Conservation (phyloP, 2,329 filamentous ascomycete species). For the Sphaerulina vaccinii region DNA sequence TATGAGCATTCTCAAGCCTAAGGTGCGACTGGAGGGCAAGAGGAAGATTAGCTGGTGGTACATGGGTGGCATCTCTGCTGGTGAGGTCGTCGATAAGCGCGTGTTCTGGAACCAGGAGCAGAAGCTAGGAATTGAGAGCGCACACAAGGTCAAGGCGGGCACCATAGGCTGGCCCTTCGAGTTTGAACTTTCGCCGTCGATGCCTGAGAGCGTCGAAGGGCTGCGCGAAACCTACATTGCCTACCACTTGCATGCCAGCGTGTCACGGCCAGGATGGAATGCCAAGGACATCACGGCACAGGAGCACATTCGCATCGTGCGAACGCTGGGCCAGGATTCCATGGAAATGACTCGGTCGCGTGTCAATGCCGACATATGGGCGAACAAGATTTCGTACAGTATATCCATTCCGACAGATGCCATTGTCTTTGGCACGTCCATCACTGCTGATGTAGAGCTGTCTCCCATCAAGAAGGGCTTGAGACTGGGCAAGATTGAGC, state of each 20-base stretch:
- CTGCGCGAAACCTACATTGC: conserved; percentile 81
- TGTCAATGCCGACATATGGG: conserved; percentile 89
- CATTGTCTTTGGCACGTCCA: conserved; percentile 84
- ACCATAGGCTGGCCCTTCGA: conserved; percentile 52
- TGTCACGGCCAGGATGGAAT: conserved; percentile 76
- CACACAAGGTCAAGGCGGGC: conserved; percentile 52
- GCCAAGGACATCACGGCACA: conserved; percentile 80
- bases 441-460: conserved; percentile 81
- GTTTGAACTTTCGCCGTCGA: conserved; percentile 46
- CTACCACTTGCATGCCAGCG: conserved; percentile 87
- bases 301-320: conserved; percentile 58
- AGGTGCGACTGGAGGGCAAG: conserved; percentile 48
- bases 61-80: conserved; percentile 38
- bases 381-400: conserved; percentile 95
- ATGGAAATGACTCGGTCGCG: conserved; percentile 59
- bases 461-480: conserved; percentile 87
- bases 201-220: conserved; percentile 87
- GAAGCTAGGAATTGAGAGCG: conserved; percentile 46
- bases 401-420: conserved; percentile 92
- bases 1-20: conserved; percentile 49
- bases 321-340: conserved; percentile 59
- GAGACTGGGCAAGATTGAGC: conserved; percentile 76
- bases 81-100: conserved; percentile 47
- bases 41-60: conserved; percentile 47
- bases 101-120: conserved; percentile 48